These are phyloP conservation scores for Flaveria floridana DNA, from an alignment of 140 eudicot genomes.

Conservation along the genomic window DNA sequence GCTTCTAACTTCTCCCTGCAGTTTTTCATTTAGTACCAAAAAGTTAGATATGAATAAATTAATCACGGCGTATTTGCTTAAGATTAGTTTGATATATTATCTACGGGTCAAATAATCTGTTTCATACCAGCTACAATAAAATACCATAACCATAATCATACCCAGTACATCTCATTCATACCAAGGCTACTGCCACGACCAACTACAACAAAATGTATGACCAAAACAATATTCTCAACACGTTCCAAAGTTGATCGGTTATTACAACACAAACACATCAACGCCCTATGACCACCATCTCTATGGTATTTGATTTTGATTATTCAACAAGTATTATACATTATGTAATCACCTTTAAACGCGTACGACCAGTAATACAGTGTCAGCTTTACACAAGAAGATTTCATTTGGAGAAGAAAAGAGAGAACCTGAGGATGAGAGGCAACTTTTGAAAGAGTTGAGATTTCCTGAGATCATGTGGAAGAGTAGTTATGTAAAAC, in stretches of 20 bases:
- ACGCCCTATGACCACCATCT: too few relatives aligned
- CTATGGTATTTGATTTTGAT: too few relatives aligned
- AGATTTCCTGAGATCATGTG: conserved; percentile 41
- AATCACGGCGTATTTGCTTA: too few relatives aligned
- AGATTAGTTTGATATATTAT: neutral
- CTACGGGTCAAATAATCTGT: neutral
- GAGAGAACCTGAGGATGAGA: conserved; percentile 50
- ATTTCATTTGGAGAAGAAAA: conserved; percentile 7
- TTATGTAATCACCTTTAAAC: neutral
- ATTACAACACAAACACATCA: neutral
- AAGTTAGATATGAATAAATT: too few relatives aligned
- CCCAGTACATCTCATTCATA: too few relatives aligned
- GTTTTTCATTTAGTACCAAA: too few relatives aligned
- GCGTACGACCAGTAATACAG: neutral
- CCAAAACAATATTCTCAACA: neutral
- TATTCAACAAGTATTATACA: too few relatives aligned
- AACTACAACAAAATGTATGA: neutral
- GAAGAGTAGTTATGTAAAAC: conserved; percentile 66
- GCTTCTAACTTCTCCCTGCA: conserved; percentile 58
- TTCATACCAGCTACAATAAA: neutral
- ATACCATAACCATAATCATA: too few relatives aligned
- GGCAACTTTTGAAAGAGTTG: conserved; percentile 61
- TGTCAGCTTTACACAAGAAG: neutral
- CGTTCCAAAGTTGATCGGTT: neutral
- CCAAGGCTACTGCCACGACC: too few relatives aligned